Base-by-base conservation (phyloP, 306 rosid genomes). In the Glycyrrhiza uralensis region DNA sequence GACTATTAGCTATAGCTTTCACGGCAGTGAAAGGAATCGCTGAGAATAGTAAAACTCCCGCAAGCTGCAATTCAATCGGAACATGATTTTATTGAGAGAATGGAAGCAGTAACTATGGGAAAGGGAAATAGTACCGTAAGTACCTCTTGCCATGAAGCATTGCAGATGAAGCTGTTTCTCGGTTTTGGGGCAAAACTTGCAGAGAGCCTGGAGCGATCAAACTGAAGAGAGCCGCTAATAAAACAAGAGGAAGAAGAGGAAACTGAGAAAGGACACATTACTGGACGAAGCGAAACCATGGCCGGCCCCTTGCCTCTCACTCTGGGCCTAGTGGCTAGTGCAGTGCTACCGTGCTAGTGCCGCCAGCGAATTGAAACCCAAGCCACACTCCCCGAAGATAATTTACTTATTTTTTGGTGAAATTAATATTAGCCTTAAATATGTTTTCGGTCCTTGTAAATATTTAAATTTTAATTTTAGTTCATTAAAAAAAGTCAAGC, bases 121-220 rank as follows among this genome's bases (percentile, higher is more conserved):
- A 0, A 4, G 46, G 64, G 6, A 2, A 66, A 22, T 4, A 33
- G 22, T 22, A 46, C 7, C 35, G 44, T 7, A 55, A 71, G 23
- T 13, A 93, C 98, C 97, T 93, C 98, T 84, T 89, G 89, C 97
- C 92, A 93, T 11, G 98, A 91, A 78, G 96, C 94, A 73, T 35
- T 86, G 87, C 79, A 65, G 70, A 79, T 74, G 66, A 33, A 71
- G 45, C 7, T 14, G 56, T 23, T 71, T 15, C 49, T 79, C 32
- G 55, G 67, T 69, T 66, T 69, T 1, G 72, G 62, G 70, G 72
- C 15, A 55, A 8, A 79, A 35, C 19, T 51, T 15, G 7, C 17
- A 26, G 74, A 29, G 32, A 42, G 29, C n/a, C n/a, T n/a, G 11
- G 55, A 24, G 24, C 39, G 46, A 15, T 6, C 36, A 56, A 61